Base-by-base conservation (phyloP, 495 filamentous ascomycete species). In the Pyrenula aspistea region DNA sequence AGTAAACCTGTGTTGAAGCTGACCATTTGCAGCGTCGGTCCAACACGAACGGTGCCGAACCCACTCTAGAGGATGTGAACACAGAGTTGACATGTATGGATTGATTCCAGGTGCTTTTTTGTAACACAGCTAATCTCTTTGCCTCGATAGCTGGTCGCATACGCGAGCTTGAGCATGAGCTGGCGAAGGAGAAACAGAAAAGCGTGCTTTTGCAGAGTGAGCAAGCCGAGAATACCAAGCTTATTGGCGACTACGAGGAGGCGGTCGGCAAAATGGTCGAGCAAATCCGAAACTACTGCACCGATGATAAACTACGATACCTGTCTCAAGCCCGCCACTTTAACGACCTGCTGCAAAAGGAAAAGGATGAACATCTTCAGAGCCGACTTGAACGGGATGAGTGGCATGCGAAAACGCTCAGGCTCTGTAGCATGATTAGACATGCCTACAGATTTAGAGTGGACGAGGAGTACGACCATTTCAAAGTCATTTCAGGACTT, bases 351-450 rank as follows among this genome's bases (percentile, higher is more conserved):
- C 65, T 86, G 0, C 77, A 82, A 51, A 71, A 75, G 1, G 80
- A 84, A 57, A 78, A 82, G 15, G 72, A 78, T 55, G 71, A 76
- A 10, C 78, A 79, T 51, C 61, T 84, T 51, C 72, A 81, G 20
- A 73, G 80, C 61, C 74, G 82, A 10, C 60, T 85, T n/a, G 78
- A 82, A 57, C 81, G 81, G n/a, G 78, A 82, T 53, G 74, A 81
- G 57, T 84, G 81, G 82, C 82, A 85, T 61, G 73, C 76, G 4
- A 74, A 77, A 59, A 75, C 75, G 48, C 74, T 79, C 72, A 73
- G 73, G 54, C 73, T 71, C 47, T 72, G 74, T 2, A 73, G 77
- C 54, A 79, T 80, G 75, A 71, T 80, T 25, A 72, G 77, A 10
- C 76, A 71, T 22, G 75, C 77, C 1, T 71, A 77, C 55, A 71